A percentile compares a stretch with the other conserved stretches of the same genome.
Conservation (phyloP, 345 rosid species). For the Nasturtium officinale region DNA sequence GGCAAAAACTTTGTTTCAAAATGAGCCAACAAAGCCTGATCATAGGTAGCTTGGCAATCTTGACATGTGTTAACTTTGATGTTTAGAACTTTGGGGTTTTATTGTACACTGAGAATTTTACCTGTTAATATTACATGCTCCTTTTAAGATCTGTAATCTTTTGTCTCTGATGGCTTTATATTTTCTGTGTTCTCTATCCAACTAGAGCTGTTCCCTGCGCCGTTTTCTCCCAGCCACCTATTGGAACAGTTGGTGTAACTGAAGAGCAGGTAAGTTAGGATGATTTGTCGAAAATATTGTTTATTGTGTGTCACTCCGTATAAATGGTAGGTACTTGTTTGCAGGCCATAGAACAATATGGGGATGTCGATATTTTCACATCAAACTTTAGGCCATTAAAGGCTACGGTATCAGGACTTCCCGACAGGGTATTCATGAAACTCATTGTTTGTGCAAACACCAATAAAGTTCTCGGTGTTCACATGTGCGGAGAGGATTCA, state of each 20-base stretch:
- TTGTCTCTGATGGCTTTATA: constrained; percentile 26
- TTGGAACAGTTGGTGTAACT: constrained; percentile 88
- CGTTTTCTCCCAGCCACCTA: constrained; percentile 96
- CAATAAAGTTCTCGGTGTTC: constrained; percentile 71
- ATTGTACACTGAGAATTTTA: neutral
- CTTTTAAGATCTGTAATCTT: neutral
- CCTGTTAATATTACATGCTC: constrained; percentile 2
- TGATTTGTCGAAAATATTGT: neutral
- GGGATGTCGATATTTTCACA: constrained; percentile 81
- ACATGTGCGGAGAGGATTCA: constrained; percentile 95
- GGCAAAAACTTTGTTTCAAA: constrained; percentile 77
- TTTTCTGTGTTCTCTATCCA: constrained; percentile 18
- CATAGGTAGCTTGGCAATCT: constrained; percentile 54
- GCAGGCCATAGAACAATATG: constrained; percentile 78
- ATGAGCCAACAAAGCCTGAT: constrained; percentile 89
- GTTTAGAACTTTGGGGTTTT: neutral
- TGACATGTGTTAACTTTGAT: constrained; percentile 1
- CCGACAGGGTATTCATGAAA: constrained; percentile 86
- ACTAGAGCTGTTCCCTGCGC: constrained; percentile 89
- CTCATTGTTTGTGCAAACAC: constrained; percentile 82
- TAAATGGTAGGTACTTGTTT: constrained; percentile 24
- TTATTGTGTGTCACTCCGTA: neutral
- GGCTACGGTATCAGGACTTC: constrained; percentile 94
- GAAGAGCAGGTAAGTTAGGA: constrained; percentile 80
- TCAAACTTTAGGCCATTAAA: constrained; percentile 90